These are phyloP conservation scores for Fusarium concolor DNA, from an alignment of 2,329 filamentous ascomycete genomes.

Conservation along the genomic window DNA sequence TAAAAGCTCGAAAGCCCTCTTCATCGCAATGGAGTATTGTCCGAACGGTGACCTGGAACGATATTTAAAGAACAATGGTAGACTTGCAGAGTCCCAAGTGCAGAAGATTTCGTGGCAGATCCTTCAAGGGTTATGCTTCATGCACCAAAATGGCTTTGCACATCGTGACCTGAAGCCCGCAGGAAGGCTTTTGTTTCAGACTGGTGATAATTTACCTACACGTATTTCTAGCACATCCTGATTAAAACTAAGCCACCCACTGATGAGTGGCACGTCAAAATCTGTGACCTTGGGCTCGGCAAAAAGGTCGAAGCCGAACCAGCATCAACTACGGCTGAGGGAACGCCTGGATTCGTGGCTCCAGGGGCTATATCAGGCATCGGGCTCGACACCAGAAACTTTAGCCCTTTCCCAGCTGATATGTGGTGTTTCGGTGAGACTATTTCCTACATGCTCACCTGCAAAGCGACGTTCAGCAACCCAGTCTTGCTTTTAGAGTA, in stretches of 20 bases:
- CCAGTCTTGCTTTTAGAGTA: background rate
- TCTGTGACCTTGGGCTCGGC: background rate
- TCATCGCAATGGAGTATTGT: constrained; percentile 1
- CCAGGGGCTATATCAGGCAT: too few species aligned
- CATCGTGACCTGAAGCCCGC: constrained; percentile 6
- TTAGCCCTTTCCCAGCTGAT: background rate
- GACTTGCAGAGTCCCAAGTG: too few species aligned
- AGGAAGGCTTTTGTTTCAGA: background rate
- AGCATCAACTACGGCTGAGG: background rate
- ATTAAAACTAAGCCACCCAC: background rate
- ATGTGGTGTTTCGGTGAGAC: background rate
- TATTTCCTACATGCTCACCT: background rate
- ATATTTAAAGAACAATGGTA: background rate
- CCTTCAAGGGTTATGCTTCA: background rate
- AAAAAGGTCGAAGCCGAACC: background rate
- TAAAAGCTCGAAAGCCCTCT: background rate
- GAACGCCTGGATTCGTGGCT: too few species aligned
- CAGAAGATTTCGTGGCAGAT: background rate
- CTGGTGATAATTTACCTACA: too few species aligned
- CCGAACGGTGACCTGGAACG: background rate
- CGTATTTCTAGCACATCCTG: too few species aligned
- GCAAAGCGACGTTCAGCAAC: background rate
- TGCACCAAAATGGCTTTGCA: constrained; percentile 1
- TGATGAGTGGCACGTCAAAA: background rate
- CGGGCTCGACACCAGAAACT: too few species aligned